phyloP scores from a whole-genome alignment of 192 early-diverging fungal genomes.

The Coemansia sp. region DNA sequence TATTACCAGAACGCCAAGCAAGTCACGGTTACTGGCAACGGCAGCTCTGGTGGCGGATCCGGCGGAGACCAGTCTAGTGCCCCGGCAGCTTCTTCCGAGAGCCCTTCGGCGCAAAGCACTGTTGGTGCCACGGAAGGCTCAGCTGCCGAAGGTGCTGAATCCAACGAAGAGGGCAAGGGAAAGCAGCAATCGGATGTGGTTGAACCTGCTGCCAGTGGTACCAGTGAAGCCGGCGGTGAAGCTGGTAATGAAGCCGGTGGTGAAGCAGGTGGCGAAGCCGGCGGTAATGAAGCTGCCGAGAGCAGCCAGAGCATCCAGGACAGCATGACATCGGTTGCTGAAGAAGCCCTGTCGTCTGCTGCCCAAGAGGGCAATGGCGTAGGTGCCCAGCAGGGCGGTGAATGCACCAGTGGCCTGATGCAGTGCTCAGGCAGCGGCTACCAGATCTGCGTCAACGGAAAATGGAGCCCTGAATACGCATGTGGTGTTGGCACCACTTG shows the following conservation, averaged over 20 bases:
- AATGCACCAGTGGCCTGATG: slow-evolving; percentile 23
- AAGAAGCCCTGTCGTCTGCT: no score
- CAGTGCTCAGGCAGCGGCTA: slow-evolving; percentile 31
- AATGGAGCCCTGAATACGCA: slow-evolving; percentile 25
- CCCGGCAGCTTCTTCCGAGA: not conserved
- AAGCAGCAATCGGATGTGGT: no score
- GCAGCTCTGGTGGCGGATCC: slow-evolving; percentile 2
- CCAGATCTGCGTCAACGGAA: slow-evolving; percentile 27
- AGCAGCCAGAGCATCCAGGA: not conserved
- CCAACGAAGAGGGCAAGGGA: no score
- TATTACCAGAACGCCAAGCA: slow-evolving; percentile 28
- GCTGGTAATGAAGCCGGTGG: not conserved
- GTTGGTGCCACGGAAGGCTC: not conserved
- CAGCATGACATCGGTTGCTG: not conserved
- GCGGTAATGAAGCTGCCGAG: slow-evolving; percentile 2
- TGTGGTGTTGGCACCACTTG: slow-evolving; percentile 37
- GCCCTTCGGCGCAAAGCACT: not conserved
- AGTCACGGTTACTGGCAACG: slow-evolving; percentile 32
- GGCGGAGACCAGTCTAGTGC: not conserved
- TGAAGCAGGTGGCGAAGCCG: not conserved
- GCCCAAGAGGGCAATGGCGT: no score
- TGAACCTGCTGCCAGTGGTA: not conserved
- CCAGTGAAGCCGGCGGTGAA: not conserved
- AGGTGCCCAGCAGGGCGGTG: not conserved
- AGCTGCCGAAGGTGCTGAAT: not conserved